A percentile compares a stretch with the other conserved stretches of the same genome.
phyloP scores from a whole-genome alignment of 306 rosid genomes.

The Prunus mongolica region DNA sequence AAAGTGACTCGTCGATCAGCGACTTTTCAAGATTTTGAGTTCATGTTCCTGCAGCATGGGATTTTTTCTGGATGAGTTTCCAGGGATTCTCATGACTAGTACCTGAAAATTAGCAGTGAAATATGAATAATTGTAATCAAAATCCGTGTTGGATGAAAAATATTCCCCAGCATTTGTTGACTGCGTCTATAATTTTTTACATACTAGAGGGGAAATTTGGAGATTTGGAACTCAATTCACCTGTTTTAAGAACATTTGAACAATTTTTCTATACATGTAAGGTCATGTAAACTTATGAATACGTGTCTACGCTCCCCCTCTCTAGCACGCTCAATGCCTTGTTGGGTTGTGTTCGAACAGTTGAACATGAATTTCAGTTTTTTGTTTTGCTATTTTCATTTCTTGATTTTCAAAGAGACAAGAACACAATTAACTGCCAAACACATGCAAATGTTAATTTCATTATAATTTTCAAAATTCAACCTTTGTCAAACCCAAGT shows the following conservation, averaged over 20 bases:
- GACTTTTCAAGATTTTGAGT: constrained; percentile 10
- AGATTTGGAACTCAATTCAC: too few relatives aligned
- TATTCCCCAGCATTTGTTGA: neutral
- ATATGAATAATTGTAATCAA: neutral
- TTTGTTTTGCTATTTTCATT: too few relatives aligned
- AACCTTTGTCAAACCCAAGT: neutral
- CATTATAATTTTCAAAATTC: neutral
- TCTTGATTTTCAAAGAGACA: too few relatives aligned
- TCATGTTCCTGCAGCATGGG: neutral
- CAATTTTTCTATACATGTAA: neutral
- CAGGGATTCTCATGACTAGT: constrained; percentile 1
- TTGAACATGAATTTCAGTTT: neutral
- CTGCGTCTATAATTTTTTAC: neutral
- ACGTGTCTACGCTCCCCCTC: neutral
- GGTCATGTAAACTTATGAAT: too few relatives aligned
- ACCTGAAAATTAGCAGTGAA: neutral
- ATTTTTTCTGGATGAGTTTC: neutral
- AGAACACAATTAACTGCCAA: too few relatives aligned
- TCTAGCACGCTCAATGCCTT: neutral
- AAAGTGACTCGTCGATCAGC: constrained; percentile 1
- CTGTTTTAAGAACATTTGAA: neutral
- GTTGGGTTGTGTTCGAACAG: neutral
- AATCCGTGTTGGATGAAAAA: neutral
- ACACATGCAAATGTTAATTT: neutral
- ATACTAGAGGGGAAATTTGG: neutral